Base-by-base conservation (phyloP, 257 asterid species). In the Penstemon davidsonii region DNA sequence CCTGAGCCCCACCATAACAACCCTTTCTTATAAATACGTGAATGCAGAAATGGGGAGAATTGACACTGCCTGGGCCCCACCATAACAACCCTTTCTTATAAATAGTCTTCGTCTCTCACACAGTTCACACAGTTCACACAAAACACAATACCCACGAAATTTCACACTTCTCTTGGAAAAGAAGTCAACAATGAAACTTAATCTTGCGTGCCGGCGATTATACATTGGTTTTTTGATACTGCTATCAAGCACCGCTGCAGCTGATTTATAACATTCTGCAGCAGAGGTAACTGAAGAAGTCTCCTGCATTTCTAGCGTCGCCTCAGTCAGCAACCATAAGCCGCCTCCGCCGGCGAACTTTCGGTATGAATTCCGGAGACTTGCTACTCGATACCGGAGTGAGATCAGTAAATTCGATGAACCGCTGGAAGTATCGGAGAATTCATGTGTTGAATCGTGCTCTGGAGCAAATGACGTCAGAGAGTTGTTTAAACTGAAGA, bases 371-470 rank as follows among this genome's bases (percentile, higher is more conserved):
- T 57, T 36, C 71, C 69, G 75, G 67, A 70, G 88, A 77, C 69
- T 74, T 55, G 56, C 79, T 71, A 83, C 87, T 5, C 57, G 86
- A 69, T 72, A 76, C 9, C 82, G 25, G 25, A 19, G 25, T 19
- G 25, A 19, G 25, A 19, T 19, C 25, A 19, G 25, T 19, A 19
- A 0, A 19, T 19, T 19, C 25, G 25, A 19, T 19, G 25, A 19
- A 19, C 25, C 25, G 25, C 0, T 19, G 25, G 95, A 86, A 72
- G 46, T 85, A 7, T 87, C 95, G 39, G 97, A 88, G 60, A 71
- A 49, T 68, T 91, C 98, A 13, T 91, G 98, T 62, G 92, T 89
- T 62, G 95, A 89, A 45, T 87, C 98, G 71, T 78, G 81, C 74
- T 85, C 91, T 3, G 89, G 80, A 78, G 72, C 71, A 12, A 81